Percentiles rank a stretch among this genome's conserved stretches.
Conservation (phyloP, 2,329 filamentous ascomycete genomes). For the Esteya vermicola region DNA sequence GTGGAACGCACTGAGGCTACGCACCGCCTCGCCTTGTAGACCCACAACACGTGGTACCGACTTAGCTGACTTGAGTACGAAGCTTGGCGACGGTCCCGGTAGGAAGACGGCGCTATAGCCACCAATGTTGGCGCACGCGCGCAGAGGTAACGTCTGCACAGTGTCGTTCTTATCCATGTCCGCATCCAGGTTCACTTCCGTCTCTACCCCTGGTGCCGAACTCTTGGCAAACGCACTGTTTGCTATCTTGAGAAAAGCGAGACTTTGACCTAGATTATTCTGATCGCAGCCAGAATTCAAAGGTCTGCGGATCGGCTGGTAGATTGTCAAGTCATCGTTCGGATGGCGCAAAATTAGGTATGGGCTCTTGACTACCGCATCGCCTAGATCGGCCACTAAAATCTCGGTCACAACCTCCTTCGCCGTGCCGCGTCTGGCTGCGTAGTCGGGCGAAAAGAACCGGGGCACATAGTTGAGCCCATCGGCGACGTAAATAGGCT, state of each 20-base stretch:
- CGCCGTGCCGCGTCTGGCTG: constrained; percentile 52
- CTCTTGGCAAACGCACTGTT: constrained; percentile 54
- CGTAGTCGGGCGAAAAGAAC: constrained; percentile 57
- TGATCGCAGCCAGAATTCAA: constrained; percentile 1
- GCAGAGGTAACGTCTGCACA: constrained; percentile 33
- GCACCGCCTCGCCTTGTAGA: constrained; percentile 53
- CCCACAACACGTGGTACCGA: constrained; percentile 62
- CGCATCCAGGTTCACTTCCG: too few relatives aligned
- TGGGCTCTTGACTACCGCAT: constrained; percentile 52
- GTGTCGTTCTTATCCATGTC: too few relatives aligned
- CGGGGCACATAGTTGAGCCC: constrained; percentile 67
- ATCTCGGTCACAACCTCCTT: constrained; percentile 68
- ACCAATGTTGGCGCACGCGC: constrained; percentile 48
- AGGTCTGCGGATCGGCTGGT: constrained; percentile 55
- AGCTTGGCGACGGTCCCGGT: constrained; percentile 63
- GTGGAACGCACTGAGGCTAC: constrained; percentile 62
- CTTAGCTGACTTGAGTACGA: constrained; percentile 70
- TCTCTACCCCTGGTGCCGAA: constrained; percentile 31
- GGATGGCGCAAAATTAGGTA: constrained; percentile 71
- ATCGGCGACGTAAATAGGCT: constrained; percentile 60
- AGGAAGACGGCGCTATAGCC: constrained; percentile 76
- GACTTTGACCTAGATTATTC: constrained; percentile 25
- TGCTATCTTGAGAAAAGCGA: constrained; percentile 64
- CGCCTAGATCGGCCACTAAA: constrained; percentile 72
- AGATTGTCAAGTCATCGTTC: constrained; percentile 73